Base-by-base conservation (phyloP, 306 rosid genomes). In the Cucumis cinereus region DNA sequence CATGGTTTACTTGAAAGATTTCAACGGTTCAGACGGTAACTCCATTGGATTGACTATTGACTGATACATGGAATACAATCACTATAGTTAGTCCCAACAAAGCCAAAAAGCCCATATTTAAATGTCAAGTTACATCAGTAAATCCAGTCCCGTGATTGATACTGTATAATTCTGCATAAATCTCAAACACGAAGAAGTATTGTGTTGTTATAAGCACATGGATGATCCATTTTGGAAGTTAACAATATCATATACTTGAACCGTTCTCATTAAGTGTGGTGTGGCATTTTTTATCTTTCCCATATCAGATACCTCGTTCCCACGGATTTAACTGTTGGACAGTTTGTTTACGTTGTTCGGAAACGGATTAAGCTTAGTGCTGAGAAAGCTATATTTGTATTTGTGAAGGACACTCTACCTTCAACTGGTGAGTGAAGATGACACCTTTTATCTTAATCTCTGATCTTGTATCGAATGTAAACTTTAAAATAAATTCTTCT, bases 331-430 rank as follows among this genome's bases (percentile, higher is more conserved):
- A 89, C 90, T 57, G 93, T 90, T 23, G 97, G 96, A 47, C 97
- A 93, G 62, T 93, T 93, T 74, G 92, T 88, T 13, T 88, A 88
- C 75, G 94, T 93, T 47, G 91, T 93, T 50, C 94, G 98, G 71
- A 93, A 91, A 85, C 88, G 97, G 79, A 93, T 93, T 60, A 88
- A 88, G 82, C 91, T 93, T 40, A 77, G 88, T 66, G 85, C 97
- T n/a, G 98, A 91, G 78, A 91, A 90, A 86, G 97, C 97, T 81
- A 91, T 93, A 22, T 93, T 93, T 76, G 85, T 87, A 81, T 91
- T 93, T 77, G 82, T 91, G 66, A 90, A 88, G 6, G 88, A 90
- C 80, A 81, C 93, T 10, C 84, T 93, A 40, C 98, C 98, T 69
- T 73, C 63, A 11, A 38, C 66, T 53, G 63, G 77, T 74, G 66